Conservation (phyloP, 2,329 filamentous ascomycete genomes). For the Sclerotinia subarctica region DNA sequence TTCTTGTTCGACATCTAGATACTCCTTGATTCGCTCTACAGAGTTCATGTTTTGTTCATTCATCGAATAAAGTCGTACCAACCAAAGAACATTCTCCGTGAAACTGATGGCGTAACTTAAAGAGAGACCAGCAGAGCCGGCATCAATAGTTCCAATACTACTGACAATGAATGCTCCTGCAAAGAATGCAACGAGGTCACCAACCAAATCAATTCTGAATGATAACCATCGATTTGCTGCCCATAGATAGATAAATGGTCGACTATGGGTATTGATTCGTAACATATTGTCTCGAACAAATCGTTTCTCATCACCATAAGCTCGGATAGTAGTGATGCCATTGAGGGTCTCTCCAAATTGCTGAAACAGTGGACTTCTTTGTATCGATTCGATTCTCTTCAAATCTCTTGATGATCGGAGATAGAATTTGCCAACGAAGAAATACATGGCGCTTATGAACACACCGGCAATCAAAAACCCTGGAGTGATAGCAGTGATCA, state of each 20-base stretch:
- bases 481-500: slow-evolving; percentile 88
- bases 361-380: slow-evolving; percentile 92
- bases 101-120: slow-evolving; percentile 96
- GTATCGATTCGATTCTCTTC: slow-evolving; percentile 90
- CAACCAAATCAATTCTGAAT: slow-evolving; percentile 85
- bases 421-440: slow-evolving; percentile 82
- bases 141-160: slow-evolving; percentile 78
- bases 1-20: slow-evolving; percentile 93
- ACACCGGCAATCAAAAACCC: slow-evolving; percentile 82
- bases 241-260: slow-evolving; percentile 96
- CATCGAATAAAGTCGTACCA: slow-evolving; percentile 86
- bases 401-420: slow-evolving; percentile 89
- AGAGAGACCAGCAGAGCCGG: slow-evolving; percentile 88
- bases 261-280: slow-evolving; percentile 84
- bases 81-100: slow-evolving; percentile 94
- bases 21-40: slow-evolving; percentile 95
- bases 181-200: slow-evolving; percentile 89
- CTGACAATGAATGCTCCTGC: slow-evolving; percentile 87
- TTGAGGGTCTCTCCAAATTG: slow-evolving; percentile 95
- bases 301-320: slow-evolving; percentile 88
- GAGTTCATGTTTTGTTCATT: slow-evolving; percentile 99
- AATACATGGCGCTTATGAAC: slow-evolving; percentile 81
- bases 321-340: slow-evolving; percentile 94
- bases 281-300: slow-evolving; percentile 89
- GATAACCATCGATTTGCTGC: slow-evolving; percentile 95